Evolutionary conservation across 2,329 filamentous ascomycete species (phyloP).

Genomic region (Pestalotiopsis sp.): DNA sequence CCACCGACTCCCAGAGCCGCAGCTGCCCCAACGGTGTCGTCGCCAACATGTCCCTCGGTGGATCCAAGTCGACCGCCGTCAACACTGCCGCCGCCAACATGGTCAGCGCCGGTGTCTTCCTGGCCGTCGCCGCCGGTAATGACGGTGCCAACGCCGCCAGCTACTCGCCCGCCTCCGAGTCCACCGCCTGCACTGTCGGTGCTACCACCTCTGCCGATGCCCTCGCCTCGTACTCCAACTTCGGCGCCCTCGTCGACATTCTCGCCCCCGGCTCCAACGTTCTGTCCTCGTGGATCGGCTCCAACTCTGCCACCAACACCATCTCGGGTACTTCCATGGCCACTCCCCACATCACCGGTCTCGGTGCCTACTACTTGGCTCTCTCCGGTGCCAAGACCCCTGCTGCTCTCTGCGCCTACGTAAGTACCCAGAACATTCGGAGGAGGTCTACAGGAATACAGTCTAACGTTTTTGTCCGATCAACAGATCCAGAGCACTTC

Average conservation of each 20-base stretch:
- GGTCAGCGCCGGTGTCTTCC: conserved; percentile 47
- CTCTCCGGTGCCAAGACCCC: conserved; percentile 42
- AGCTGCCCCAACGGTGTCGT: conserved; percentile 45
- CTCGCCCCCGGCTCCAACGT: conserved; percentile 43
- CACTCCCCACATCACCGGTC: conserved; percentile 34
- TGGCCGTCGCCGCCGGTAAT: conserved; percentile 59
- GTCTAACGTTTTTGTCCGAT: background rate
- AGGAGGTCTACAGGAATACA: background rate
- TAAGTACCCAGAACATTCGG: conserved; percentile 37
- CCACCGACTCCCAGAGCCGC: conserved; percentile 32
- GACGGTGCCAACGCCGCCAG: conserved; percentile 40
- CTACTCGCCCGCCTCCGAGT: conserved; percentile 48
- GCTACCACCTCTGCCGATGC: conserved; percentile 41
- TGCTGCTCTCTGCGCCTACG: conserved; percentile 45
- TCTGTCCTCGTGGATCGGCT: conserved; percentile 19
- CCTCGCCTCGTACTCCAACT: conserved; percentile 53
- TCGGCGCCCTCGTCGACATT: conserved; percentile 48
- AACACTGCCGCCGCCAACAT: conserved; percentile 51
- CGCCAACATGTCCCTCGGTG: conserved; percentile 59
- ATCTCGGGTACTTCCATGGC: conserved; percentile 49
- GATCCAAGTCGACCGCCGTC: conserved; percentile 42
- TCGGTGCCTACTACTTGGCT: conserved; percentile 42
- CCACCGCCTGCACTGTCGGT: conserved; percentile 53
- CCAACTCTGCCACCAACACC: conserved; percentile 35
- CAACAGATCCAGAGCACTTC: conserved; percentile 15